Evolutionary conservation across 345 rosid species (phyloP).

Genomic region (Linum tenue): DNA sequence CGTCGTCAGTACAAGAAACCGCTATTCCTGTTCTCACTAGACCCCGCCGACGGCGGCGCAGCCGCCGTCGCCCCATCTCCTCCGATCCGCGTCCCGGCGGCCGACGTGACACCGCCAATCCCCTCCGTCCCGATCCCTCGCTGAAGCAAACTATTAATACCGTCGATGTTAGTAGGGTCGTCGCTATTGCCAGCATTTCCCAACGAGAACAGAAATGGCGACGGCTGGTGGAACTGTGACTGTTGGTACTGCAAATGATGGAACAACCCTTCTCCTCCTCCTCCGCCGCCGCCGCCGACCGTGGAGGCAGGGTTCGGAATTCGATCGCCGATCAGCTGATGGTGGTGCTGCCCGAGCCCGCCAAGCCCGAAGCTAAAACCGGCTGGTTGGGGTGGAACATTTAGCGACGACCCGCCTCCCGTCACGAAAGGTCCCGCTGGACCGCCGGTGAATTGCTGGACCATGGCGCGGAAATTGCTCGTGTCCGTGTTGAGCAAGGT

Average conservation of each 20-base stretch:
- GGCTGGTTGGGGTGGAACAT: neutral
- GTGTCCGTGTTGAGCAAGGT: slow-evolving; percentile 91
- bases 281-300: neutral
- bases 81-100: slow-evolving; percentile 2
- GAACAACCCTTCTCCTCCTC: neutral
- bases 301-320: neutral
- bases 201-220: slow-evolving; percentile 33
- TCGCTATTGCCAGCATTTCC: slow-evolving; percentile 6
- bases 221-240: slow-evolving; percentile 19
- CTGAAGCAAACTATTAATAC: slow-evolving; percentile 20
- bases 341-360: slow-evolving; percentile 14
- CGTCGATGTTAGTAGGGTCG: neutral
- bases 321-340: slow-evolving; percentile 5
- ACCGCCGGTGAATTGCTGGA: slow-evolving; percentile 89
- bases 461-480: slow-evolving; percentile 87
- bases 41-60: slow-evolving; percentile 9
- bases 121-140: slow-evolving; percentile 20
- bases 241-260: slow-evolving; percentile 16
- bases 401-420: slow-evolving; percentile 11
- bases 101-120: slow-evolving; percentile 13
- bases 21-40: slow-evolving; percentile 32
- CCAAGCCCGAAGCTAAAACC: slow-evolving; percentile 20
- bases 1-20: slow-evolving; percentile 36
- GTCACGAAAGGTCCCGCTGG: slow-evolving; percentile 50
- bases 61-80: neutral